Evolutionary conservation across 169 alveolate species (phyloP), one percentile per base, ranked within the genome.

Genomic region (Ichthyophthirius multifiliis): DNA sequence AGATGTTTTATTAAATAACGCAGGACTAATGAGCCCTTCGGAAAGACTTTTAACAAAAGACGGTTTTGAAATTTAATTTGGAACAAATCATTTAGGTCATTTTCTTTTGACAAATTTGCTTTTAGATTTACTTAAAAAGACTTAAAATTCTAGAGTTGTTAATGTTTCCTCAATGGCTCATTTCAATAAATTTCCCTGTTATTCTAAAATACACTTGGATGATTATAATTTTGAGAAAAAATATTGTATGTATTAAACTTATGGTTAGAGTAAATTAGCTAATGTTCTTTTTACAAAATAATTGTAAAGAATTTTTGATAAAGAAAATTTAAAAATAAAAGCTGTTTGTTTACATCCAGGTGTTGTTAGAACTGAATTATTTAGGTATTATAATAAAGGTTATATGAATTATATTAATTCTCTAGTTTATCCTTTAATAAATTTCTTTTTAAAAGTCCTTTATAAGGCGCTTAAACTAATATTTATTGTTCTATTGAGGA

Each of bases 1-100:
- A 13, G 94, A 91, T 77, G 77, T 90, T n/a, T 89, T 92, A 37
- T 80, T 92, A 20, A 90, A 92, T 75, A 92, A 92, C 73, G 96
- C 97, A n/a, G 95, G 94, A 3, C 75, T 90, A 16, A 86, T 84
- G 95, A 82, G 82, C 12, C 67, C 81, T 1, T 83, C 87, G 6
- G 62, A 39, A 35, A 74, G 80, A 31, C 31, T 67, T 27, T 37
- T 76, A 30, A 78, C 85, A 5, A 20, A 78, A 35, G 45, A 83
- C 30, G 86, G 88, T 12, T 44, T 84, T 20, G 95, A 90, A 77
- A 35, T 39, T 3, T 91, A 90, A 63, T 82, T 88, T 44, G 89
- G 83, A 48, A 81, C 90, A 2, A 91, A 91, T 47, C 83, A 86
- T 63, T 74, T 91, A 18, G 94, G 96, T 30, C 96, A 89, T 75